These are phyloP conservation scores for Hyphodiscus sp. DNA, from an alignment of 2,329 filamentous ascomycete genomes.

Conservation along the genomic window DNA sequence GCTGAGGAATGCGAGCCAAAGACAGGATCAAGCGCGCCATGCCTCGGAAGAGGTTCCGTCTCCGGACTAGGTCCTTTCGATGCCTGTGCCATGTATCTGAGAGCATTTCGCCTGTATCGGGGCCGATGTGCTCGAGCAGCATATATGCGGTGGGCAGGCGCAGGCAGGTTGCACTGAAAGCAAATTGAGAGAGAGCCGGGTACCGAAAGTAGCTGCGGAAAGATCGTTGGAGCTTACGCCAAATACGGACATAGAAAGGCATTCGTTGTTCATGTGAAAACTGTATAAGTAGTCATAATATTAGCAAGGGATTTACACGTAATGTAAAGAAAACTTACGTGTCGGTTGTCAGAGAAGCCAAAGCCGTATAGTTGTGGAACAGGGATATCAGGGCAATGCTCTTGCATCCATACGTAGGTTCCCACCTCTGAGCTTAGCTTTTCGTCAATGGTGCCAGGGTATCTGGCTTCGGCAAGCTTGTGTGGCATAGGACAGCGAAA, in stretches of 20 bases:
- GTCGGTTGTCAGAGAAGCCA: slow-evolving; percentile 22
- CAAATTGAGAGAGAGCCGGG: slow-evolving; percentile 11
- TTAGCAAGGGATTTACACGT: background rate
- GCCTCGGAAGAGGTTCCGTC: slow-evolving; percentile 28
- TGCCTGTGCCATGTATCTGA: slow-evolving; percentile 20
- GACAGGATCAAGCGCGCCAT: slow-evolving; percentile 23
- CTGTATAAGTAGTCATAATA: slow-evolving; percentile 4
- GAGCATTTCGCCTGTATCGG: slow-evolving; percentile 26
- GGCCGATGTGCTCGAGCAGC: slow-evolving; percentile 14
- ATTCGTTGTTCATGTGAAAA: slow-evolving; percentile 13
- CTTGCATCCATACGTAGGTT: slow-evolving; percentile 30
- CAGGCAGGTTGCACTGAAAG: slow-evolving; percentile 1
- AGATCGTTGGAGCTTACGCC: slow-evolving; percentile 11
- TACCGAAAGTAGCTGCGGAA: slow-evolving; percentile 13
- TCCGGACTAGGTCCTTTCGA: slow-evolving; percentile 14
- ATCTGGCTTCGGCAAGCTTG: slow-evolving; percentile 21
- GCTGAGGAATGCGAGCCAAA: slow-evolving; percentile 23
- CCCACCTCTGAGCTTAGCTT: slow-evolving; percentile 31
- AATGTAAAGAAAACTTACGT: slow-evolving; percentile 13
- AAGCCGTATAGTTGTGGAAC: slow-evolving; percentile 27
- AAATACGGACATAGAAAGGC: slow-evolving; percentile 16
- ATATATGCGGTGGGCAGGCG: slow-evolving; percentile 15
- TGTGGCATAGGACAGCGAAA: slow-evolving; percentile 25
- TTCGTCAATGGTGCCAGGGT: slow-evolving; percentile 29
- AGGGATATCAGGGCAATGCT: slow-evolving; percentile 26